Percentiles rank a stretch among this genome's conserved stretches.
Conservation (phyloP, 345 rosid genomes). For the Euphorbia lathyris region DNA sequence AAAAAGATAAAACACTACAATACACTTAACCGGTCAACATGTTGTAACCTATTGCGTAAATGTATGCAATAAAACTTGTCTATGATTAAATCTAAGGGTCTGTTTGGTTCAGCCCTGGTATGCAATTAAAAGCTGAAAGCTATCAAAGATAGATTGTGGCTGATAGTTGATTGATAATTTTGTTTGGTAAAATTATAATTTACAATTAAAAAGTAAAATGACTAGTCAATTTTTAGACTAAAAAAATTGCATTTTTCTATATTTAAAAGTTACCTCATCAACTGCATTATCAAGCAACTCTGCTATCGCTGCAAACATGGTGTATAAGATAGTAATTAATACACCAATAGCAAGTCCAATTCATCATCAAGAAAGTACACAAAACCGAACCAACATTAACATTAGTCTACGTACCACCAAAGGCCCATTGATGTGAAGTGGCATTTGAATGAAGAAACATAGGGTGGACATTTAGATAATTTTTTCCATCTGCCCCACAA, state of each 20-base stretch:
- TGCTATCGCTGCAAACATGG: slow-evolving; percentile 67
- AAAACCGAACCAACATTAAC: not conserved
- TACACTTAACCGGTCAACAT: too few relatives aligned
- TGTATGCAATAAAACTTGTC: too few relatives aligned
- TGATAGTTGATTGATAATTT: too few relatives aligned
- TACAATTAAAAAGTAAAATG: too few relatives aligned
- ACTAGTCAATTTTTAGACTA: too few relatives aligned
- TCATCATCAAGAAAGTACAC: slow-evolving; percentile 1
- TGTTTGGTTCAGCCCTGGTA: too few relatives aligned
- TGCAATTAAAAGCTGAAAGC: too few relatives aligned
- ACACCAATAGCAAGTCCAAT: not conserved
- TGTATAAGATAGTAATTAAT: slow-evolving; percentile 7
- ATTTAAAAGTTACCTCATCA: slow-evolving; percentile 94
- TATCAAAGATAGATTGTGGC: too few relatives aligned
- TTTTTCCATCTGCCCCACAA: slow-evolving; percentile 62
- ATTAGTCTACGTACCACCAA: slow-evolving; percentile 69
- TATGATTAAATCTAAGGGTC: too few relatives aligned
- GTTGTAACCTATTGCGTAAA: too few relatives aligned
- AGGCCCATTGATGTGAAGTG: slow-evolving; percentile 97
- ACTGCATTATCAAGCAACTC: slow-evolving; percentile 93
- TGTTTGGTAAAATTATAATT: too few relatives aligned
- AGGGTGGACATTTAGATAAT: slow-evolving; percentile 86
- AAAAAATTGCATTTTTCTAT: too few relatives aligned
- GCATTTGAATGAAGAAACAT: slow-evolving; percentile 99
- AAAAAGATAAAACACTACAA: not conserved